phyloP scores from a whole-genome alignment of 306 rosid genomes.

The Fragaria vesca region DNA sequence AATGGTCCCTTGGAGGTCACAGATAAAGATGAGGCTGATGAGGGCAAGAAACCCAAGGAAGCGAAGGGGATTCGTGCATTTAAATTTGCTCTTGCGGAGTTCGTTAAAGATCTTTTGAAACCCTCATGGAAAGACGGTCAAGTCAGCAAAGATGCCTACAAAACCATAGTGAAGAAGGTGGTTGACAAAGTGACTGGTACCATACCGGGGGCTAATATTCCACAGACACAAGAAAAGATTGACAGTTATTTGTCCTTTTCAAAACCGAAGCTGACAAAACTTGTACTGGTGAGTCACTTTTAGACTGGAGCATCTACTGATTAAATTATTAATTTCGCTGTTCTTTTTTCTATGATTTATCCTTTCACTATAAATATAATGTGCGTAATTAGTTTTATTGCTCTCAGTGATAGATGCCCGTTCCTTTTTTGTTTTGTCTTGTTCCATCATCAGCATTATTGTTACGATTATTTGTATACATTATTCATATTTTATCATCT shows the following conservation, averaged over 20 bases:
- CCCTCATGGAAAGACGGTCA: constrained; percentile 95
- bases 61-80: constrained; percentile 72
- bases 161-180: constrained; percentile 88
- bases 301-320: constrained; percentile 5
- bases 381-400: background rate
- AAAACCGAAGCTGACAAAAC: constrained; percentile 83
- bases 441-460: background rate
- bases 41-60: constrained; percentile 73
- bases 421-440: background rate
- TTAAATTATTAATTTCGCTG: background rate
- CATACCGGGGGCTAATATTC: constrained; percentile 60
- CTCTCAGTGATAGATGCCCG: background rate
- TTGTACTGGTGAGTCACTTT: constrained; percentile 75
- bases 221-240: constrained; percentile 90
- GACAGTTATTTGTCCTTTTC: constrained; percentile 75
- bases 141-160: constrained; percentile 81
- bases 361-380: background rate
- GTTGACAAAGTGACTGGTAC: constrained; percentile 83
- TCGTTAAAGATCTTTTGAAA: constrained; percentile 84
- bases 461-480: background rate
- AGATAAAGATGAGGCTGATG: constrained; percentile 58
- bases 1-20: constrained; percentile 39
- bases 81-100: constrained; percentile 83
- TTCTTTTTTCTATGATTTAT: background rate
- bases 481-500: background rate